Conservation (phyloP, 306 rosid species). For the Ormosia emarginata region DNA sequence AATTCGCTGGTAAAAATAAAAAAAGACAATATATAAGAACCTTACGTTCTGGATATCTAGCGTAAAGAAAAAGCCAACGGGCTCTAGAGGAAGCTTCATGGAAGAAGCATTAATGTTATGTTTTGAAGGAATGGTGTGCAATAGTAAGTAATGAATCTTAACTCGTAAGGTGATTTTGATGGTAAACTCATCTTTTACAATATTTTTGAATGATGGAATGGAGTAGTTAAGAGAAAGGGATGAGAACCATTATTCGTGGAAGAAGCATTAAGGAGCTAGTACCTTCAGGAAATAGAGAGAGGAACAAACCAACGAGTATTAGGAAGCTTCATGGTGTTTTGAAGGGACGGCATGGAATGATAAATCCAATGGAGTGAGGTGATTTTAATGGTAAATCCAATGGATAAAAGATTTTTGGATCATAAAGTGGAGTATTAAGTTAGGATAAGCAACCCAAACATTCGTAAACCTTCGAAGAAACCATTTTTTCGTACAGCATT, state of each 20-base stretch:
- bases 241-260: too few relatives aligned
- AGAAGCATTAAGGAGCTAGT: background rate
- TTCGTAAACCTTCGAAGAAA: too few relatives aligned
- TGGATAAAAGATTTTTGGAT: too few relatives aligned
- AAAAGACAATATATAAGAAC: background rate
- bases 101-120: background rate
- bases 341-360: too few relatives aligned
- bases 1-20: background rate
- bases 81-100: conserved; percentile 30
- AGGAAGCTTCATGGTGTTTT: conserved; percentile 30
- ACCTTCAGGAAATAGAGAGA: background rate
- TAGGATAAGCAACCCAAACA: background rate
- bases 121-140: background rate
- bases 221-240: background rate
- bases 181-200: background rate
- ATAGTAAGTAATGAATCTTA: background rate
- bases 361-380: too few relatives aligned
- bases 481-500: too few relatives aligned
- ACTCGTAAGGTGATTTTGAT: background rate
- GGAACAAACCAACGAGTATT: background rate
- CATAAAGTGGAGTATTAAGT: too few relatives aligned
- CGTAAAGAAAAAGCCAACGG: background rate
- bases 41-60: background rate
- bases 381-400: too few relatives aligned
- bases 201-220: background rate